These are phyloP conservation scores for Cladobotryum mycophilum DNA, from an alignment of 2,329 filamentous ascomycete species.

Conservation along the genomic window DNA sequence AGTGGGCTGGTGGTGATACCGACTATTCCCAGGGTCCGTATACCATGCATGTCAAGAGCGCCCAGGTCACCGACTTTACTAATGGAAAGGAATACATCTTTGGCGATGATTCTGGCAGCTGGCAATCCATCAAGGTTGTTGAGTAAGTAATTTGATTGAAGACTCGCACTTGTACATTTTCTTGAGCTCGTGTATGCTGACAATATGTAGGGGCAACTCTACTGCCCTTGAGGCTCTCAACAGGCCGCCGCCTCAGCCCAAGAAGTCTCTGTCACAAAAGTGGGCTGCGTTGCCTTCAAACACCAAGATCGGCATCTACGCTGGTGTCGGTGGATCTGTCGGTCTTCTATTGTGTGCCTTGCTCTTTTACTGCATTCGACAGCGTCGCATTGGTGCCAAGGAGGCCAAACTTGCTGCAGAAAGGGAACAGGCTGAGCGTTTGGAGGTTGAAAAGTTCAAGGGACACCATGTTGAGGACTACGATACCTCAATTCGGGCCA, in stretches of 20 bases:
- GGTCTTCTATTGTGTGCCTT: constrained; percentile 36
- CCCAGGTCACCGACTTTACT: constrained; percentile 50
- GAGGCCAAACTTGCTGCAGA: constrained; percentile 45
- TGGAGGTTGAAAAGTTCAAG: constrained; percentile 46
- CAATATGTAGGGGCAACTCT: constrained; percentile 47
- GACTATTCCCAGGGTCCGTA: constrained; percentile 62
- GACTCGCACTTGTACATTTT: too few species aligned
- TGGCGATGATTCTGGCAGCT: constrained; percentile 54
- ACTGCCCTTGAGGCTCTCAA: constrained; percentile 42
- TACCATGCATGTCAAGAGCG: constrained; percentile 66
- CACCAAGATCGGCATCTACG: constrained; percentile 50
- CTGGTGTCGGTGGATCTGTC: constrained; percentile 36
- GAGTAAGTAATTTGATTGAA: constrained; percentile 34
- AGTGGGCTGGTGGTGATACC: constrained; percentile 65
- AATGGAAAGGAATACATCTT: constrained; percentile 61
- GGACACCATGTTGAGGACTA: constrained; percentile 28
- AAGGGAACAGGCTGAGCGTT: constrained; percentile 40
- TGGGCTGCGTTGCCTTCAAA: constrained; percentile 45
- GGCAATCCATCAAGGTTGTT: constrained; percentile 55
- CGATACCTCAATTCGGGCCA: constrained; percentile 15
- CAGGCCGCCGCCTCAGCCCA: constrained; percentile 20
- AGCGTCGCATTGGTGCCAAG: constrained; percentile 44
- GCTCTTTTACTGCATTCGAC: constrained; percentile 49
- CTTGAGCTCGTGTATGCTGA: constrained; percentile 16
- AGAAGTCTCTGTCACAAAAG: constrained; percentile 44